Evolutionary conservation across 1,139 yeast genomes (phyloP), one percentile per base, ranked within the genome.

Genomic region (Williopsis jadinii): DNA sequence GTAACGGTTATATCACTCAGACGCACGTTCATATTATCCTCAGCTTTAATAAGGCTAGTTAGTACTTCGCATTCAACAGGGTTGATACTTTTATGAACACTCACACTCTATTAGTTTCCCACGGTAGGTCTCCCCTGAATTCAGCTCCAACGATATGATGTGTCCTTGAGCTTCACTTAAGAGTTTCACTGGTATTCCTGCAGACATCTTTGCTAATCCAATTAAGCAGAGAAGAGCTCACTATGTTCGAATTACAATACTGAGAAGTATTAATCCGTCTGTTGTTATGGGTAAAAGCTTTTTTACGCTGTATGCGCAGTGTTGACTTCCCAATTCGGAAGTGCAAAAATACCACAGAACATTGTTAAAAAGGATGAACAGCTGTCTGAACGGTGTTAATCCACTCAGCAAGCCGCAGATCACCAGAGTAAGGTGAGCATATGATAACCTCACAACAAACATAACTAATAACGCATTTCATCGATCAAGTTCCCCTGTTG

Each of bases 91-190:
- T 11, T 11, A 12, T 8, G 11, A 11, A 3, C 9, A 45, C 49
- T 38, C 34, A 42, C 84, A 81, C 55, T 84, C 95, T 11, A 84
- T 63, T 35, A 92, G 71, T 59, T 84, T 87, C 2, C 97, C 97
- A 34, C 95, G 73, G 59, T 90, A 90, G 0, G 84, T 77, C 52
- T 84, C 92, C 2, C 97, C 97, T 1, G 92, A 81, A 27, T 78
- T 76, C 41, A 92, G 73, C 61, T 92, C 98, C 27, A 90, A 64
- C 1, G 95, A 79, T 28, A 92, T 80, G 14, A 80, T 68, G 58
- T 92, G 98, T 36, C 97, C 97, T 56, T 77, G 84, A 10, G 96
- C 87, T 63, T 88, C 98, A 58, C 80, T 86, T 41, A 92, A 71
- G 33, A 92, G 79, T 61, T 90, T 83, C 11, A 88, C 81, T 8